Evolutionary conservation across 2,329 filamentous ascomycete species (phyloP).

Genomic region (Neoarthrinium moseri): DNA sequence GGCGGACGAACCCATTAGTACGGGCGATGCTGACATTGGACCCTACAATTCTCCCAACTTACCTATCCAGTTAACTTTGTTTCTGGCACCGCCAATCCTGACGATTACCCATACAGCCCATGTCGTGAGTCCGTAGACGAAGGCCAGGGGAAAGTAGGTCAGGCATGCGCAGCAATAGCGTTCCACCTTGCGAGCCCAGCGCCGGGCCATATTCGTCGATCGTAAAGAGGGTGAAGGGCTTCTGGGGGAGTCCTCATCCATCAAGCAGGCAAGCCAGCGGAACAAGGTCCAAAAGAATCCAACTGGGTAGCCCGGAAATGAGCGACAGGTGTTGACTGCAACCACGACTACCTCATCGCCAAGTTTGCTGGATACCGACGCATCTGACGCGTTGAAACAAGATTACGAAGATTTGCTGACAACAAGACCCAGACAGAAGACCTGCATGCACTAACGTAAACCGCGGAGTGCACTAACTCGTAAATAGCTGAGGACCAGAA

Average conservation of each 20-base stretch:
- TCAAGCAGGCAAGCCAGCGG: slow-evolving; percentile 3
- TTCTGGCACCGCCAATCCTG: slow-evolving; percentile 62
- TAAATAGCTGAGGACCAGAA: too few relatives aligned
- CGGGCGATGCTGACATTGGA: too few relatives aligned
- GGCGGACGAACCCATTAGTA: not conserved
- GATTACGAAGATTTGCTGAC: too few relatives aligned
- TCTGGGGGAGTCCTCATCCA: slow-evolving; percentile 5
- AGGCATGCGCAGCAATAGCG: slow-evolving; percentile 77
- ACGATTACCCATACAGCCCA: slow-evolving; percentile 92
- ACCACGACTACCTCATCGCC: not conserved
- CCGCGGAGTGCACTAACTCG: too few relatives aligned
- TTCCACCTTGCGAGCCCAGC: slow-evolving; percentile 71
- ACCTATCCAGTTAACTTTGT: slow-evolving; percentile 58
- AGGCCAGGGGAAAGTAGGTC: slow-evolving; percentile 82
- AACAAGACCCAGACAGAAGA: too few relatives aligned
- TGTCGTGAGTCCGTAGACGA: slow-evolving; percentile 86
- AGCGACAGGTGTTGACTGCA: too few relatives aligned
- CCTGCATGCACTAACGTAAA: too few relatives aligned
- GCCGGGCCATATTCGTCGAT: slow-evolving; percentile 50
- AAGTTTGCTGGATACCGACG: too few relatives aligned
- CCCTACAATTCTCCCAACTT: slow-evolving; percentile 28
- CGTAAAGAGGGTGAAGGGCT: slow-evolving; percentile 23
- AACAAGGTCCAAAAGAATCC: too few relatives aligned
- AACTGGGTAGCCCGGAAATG: too few relatives aligned
- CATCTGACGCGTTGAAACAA: too few relatives aligned